These are phyloP conservation scores for Stemphylium beticola DNA, from an alignment of 2,329 filamentous ascomycete genomes.

Conservation along the genomic window DNA sequence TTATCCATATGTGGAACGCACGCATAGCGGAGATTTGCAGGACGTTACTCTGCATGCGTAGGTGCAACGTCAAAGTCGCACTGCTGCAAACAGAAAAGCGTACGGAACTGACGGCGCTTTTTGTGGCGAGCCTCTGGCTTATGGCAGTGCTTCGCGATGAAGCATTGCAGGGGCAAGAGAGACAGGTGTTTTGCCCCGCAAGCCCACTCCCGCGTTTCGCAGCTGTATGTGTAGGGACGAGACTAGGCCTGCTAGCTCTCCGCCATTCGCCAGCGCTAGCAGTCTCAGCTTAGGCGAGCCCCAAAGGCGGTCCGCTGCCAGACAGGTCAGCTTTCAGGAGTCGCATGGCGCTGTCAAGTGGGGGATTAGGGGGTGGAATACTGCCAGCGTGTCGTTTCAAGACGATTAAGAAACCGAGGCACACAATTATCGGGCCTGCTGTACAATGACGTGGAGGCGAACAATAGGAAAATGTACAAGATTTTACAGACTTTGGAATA, in stretches of 20 bases:
- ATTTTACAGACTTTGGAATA: slow-evolving; percentile 7
- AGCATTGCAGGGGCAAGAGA: not conserved
- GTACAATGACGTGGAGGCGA: not conserved
- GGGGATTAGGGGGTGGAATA: not conserved
- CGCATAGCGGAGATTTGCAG: not conserved
- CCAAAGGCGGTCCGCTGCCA: slow-evolving; percentile 10
- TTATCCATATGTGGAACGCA: too few species aligned
- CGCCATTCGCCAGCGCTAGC: slow-evolving; percentile 6
- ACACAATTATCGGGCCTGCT: not conserved
- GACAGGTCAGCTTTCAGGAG: slow-evolving; percentile 13
- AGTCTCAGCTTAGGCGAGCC: slow-evolving; percentile 6
- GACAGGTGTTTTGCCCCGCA: slow-evolving; percentile 12
- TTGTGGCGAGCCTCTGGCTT: not conserved
- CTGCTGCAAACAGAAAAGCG: not conserved
- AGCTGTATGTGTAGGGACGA: not conserved
- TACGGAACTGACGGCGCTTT: not conserved
- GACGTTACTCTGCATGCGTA: not conserved
- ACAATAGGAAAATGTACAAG: not conserved
- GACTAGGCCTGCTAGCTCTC: not conserved
- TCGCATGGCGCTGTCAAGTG: not conserved
- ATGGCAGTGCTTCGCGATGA: not conserved
- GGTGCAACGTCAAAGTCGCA: not conserved
- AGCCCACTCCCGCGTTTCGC: slow-evolving; percentile 3
- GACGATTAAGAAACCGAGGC: not conserved
- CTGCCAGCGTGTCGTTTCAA: slow-evolving; percentile 5